Conservation (phyloP, 805 yeast species). For the Candida xyloterini region DNA sequence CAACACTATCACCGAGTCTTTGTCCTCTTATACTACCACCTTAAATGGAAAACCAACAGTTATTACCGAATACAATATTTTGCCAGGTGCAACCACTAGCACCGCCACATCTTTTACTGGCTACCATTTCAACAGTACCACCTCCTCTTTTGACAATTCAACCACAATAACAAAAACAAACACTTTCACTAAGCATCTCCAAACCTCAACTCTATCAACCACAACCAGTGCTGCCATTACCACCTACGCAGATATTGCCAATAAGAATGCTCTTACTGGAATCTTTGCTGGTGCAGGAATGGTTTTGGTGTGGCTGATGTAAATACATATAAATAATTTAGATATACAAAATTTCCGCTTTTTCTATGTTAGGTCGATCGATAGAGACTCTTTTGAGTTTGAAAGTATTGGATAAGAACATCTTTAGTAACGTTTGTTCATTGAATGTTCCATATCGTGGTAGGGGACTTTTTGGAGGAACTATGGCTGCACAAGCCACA, state of each 20-base stretch:
- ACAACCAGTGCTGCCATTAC: slow-evolving; percentile 15
- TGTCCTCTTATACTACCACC: slow-evolving; percentile 30
- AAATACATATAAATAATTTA: slow-evolving; percentile 2
- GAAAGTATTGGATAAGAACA: slow-evolving; percentile 18
- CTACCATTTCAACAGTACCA: neutral
- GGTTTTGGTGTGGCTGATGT: slow-evolving; percentile 8
- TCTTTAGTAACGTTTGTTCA: slow-evolving; percentile 25
- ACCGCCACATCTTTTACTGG: neutral
- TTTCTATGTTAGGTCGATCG: neutral
- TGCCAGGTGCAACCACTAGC: slow-evolving; percentile 8
- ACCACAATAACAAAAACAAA: slow-evolving; percentile 5
- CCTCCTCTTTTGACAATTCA: slow-evolving; percentile 4
- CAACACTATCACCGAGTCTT: slow-evolving; percentile 14
- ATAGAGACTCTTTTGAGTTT: slow-evolving; percentile 27
- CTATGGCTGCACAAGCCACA: slow-evolving; percentile 61
- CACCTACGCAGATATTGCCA: slow-evolving; percentile 28
- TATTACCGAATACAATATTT: slow-evolving; percentile 39
- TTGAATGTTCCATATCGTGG: slow-evolving; percentile 48
- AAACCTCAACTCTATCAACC: slow-evolving; percentile 5
- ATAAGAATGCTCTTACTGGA: slow-evolving; percentile 1
- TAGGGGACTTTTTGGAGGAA: slow-evolving; percentile 71
- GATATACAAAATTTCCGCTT: neutral
- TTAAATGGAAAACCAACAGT: slow-evolving; percentile 35
- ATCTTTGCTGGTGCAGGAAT: slow-evolving; percentile 3
- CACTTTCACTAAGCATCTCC: neutral